These are phyloP conservation scores for Collybia mongolica DNA, from an alignment of 768 basidiomycete species.

Conservation along the genomic window DNA sequence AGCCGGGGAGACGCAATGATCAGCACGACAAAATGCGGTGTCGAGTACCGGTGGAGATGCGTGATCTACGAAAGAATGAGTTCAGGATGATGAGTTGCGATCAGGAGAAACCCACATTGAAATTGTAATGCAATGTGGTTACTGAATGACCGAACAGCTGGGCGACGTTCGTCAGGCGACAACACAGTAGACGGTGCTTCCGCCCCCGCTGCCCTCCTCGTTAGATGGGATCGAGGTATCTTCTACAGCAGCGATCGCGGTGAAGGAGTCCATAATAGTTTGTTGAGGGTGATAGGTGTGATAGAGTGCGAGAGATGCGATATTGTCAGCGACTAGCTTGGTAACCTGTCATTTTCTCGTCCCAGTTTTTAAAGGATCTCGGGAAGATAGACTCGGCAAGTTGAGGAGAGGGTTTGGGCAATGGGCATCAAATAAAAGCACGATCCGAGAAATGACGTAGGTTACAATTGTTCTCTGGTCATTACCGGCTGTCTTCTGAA, in stretches of 20 bases:
- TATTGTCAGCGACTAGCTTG: no score
- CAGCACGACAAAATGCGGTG: conserved; percentile 1
- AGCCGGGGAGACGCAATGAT: background rate
- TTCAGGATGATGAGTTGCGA: no score
- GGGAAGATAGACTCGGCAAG: no score
- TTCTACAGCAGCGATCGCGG: background rate
- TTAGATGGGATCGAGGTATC: conserved; percentile 3
- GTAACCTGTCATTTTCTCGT: no score
- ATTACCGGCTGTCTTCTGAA: no score
- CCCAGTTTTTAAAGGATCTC: no score
- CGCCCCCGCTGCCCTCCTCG: background rate
- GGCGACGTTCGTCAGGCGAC: conserved; percentile 5
- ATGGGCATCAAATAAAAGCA: no score
- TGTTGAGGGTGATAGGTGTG: background rate
- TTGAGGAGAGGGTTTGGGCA: no score
- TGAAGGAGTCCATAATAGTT: conserved; percentile 4
- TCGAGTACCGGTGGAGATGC: background rate
- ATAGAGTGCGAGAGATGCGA: no score
- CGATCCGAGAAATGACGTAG: no score
- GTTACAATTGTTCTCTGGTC: no score
- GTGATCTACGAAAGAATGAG: background rate
- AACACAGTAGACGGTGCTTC: conserved; percentile 3
- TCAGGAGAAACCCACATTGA: background rate
- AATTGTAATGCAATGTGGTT: background rate
- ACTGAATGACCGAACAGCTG: background rate